phyloP scores from a whole-genome alignment of 2,329 filamentous ascomycete genomes.

The Monosporascus sp. region DNA sequence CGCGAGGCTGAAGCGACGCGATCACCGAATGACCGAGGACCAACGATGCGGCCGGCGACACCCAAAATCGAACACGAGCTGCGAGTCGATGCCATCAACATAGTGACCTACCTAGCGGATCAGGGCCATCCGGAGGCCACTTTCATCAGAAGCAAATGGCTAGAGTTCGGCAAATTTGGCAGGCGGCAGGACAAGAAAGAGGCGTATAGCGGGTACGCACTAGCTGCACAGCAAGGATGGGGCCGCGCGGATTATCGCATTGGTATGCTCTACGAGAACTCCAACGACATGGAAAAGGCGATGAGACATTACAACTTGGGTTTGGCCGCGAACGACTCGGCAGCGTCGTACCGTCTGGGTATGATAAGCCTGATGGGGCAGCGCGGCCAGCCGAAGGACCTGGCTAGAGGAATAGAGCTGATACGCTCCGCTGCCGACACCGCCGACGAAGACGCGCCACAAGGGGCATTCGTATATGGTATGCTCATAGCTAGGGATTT shows the following conservation, averaged over 20 bases:
- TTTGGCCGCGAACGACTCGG: conserved; percentile 76
- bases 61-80: conserved; percentile 87
- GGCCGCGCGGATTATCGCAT: conserved; percentile 91
- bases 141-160: conserved; percentile 93
- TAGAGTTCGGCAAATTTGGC: conserved; percentile 96
- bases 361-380: conserved; percentile 98
- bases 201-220: conserved; percentile 80
- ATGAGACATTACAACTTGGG: conserved; percentile 86
- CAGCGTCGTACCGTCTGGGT: conserved; percentile 78
- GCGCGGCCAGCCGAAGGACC: conserved; percentile 84
- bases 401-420: conserved; percentile 69
- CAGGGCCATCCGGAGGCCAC: conserved; percentile 91
- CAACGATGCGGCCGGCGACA: conserved; percentile 61
- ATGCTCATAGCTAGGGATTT: conserved; percentile 90
- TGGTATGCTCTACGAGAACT: conserved; percentile 96
- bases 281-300: conserved; percentile 86
- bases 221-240: conserved; percentile 82
- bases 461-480: conserved; percentile 91
- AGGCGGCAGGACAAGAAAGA: conserved; percentile 89
- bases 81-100: conserved; percentile 82
- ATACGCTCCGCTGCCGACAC: conserved; percentile 79
- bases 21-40: conserved; percentile 28
- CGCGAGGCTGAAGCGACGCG: conserved; percentile 49
- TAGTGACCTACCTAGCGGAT: conserved; percentile 82
- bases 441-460: conserved; percentile 92